Evolutionary conservation across 495 filamentous ascomycete species (phyloP).

Genomic region (Hyaloscypha variabilis): DNA sequence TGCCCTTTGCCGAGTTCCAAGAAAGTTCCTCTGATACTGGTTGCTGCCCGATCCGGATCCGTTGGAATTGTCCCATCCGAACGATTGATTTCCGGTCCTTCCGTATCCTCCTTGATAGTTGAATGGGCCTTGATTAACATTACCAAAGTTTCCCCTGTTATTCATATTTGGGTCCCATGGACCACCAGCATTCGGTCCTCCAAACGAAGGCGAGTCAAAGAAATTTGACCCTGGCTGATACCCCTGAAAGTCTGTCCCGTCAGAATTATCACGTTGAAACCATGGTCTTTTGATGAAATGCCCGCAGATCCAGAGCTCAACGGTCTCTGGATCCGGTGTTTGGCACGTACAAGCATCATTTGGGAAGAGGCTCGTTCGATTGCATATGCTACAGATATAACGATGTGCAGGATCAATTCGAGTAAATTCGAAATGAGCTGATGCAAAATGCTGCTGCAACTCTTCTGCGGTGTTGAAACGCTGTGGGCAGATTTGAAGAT

Average conservation of each 20-base stretch:
- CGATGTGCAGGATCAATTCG: conserved; percentile 27
- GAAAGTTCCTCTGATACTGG: conserved; percentile 21
- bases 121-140: conserved; percentile 10
- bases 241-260: conserved; percentile 14
- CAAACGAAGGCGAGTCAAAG: conserved; percentile 7
- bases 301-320: conserved; percentile 30
- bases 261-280: conserved; percentile 15
- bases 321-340: not conserved
- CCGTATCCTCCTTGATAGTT: conserved; percentile 19
- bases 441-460: conserved; percentile 29
- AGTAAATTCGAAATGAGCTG: conserved; percentile 24
- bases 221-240: not conserved
- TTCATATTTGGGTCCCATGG: not conserved
- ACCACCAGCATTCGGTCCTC: not conserved
- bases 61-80: conserved; percentile 10
- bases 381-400: conserved; percentile 22
- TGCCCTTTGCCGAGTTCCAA: conserved; percentile 9
- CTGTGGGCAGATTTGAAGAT: conserved; percentile 20
- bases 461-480: conserved; percentile 15
- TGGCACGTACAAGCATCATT: conserved; percentile 18
- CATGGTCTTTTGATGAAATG: conserved; percentile 23
- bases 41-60: conserved; percentile 14
- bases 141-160: conserved; percentile 15
- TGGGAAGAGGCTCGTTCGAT: conserved; percentile 4
- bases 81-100: conserved; percentile 6